phyloP scores from a whole-genome alignment of 208 protist genomes.

The Wallacemonas sp. region DNA sequence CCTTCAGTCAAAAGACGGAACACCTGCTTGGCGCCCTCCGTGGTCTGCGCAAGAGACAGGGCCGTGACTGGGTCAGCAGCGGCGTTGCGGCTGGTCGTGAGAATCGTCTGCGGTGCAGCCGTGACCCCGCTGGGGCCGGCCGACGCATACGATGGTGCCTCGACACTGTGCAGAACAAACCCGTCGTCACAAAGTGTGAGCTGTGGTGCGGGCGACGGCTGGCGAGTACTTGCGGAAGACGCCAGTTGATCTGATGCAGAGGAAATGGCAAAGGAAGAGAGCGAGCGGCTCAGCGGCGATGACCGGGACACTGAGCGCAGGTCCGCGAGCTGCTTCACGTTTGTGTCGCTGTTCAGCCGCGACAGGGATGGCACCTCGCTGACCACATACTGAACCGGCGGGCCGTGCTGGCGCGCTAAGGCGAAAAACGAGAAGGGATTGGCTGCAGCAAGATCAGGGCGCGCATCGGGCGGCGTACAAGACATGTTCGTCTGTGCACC shows the following conservation, averaged over 20 bases:
- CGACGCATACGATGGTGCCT: neutral
- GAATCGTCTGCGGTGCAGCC: no score
- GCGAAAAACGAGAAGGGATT: constrained; percentile 8
- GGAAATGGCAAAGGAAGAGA: constrained; percentile 9
- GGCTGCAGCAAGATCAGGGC: neutral
- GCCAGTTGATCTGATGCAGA: neutral
- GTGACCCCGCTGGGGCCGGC: no score
- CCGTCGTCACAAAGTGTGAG: neutral
- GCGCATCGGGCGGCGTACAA: neutral
- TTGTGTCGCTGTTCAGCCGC: neutral
- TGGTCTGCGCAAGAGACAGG: neutral
- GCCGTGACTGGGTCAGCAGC: no score
- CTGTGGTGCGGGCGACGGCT: neutral
- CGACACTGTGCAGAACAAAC: neutral
- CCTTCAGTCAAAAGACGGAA: neutral
- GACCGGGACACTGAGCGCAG: neutral
- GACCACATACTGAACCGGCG: neutral
- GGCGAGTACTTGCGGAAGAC: neutral
- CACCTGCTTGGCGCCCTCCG: constrained; percentile 1
- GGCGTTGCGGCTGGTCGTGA: no score
- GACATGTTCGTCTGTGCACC: neutral
- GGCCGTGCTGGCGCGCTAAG: neutral
- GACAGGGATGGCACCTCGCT: no score
- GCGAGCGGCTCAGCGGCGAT: neutral
- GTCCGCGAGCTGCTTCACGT: neutral